Base-by-base conservation (phyloP, 495 filamentous ascomycete genomes). In the Penicillium robsamsonii region DNA sequence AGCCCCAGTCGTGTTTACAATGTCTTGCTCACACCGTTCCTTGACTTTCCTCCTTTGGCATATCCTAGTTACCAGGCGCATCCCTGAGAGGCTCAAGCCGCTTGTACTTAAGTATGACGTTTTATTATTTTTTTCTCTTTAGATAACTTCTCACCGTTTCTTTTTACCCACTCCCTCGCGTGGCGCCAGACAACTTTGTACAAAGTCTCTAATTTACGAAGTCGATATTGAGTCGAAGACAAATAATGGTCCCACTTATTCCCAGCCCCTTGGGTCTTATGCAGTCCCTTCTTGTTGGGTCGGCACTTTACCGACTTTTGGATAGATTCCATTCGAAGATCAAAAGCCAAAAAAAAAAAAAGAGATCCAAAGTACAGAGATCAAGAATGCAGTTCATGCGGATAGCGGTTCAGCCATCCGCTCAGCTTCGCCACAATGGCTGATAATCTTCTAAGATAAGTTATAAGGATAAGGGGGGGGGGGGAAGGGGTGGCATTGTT, bases 261-360 rank as follows among this genome's bases (percentile, higher is more conserved):
- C 55, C 61, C 66, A 56, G 53, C 56, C 58, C 63, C 63, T 64
- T 67, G 63, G 66, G 50, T 58, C 60, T 46, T 50, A 42, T 41
- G 58, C 58, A 64, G 61, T 56, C 44, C 58, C 60, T 46, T 55
- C 46, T 52, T 58, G 55, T 58, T 63, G 66, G 63, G 58, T 67
- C 63, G 63, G 59, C 55, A 62, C 43, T 63, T 58, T 66, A 69
- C 60, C 58, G 63, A 67, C 63, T 61, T 64, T 68, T 66, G 40
- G 53, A 60, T 61, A 58, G 55, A 57, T 57, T 50, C 46, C 12
- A 56, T 57, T 38, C 17, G 35, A 2, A 38, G 35, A 38, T 38
- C 35, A 7, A n/a, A 38, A 38, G 35, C 3, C 35, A n/a, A n/a
- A n/a, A 35, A 5, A 27, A 27, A 27, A 27, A 27, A 7, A 22